phyloP scores from a whole-genome alignment of 2,329 filamentous ascomycete species.

The Alternaria burnsii region DNA sequence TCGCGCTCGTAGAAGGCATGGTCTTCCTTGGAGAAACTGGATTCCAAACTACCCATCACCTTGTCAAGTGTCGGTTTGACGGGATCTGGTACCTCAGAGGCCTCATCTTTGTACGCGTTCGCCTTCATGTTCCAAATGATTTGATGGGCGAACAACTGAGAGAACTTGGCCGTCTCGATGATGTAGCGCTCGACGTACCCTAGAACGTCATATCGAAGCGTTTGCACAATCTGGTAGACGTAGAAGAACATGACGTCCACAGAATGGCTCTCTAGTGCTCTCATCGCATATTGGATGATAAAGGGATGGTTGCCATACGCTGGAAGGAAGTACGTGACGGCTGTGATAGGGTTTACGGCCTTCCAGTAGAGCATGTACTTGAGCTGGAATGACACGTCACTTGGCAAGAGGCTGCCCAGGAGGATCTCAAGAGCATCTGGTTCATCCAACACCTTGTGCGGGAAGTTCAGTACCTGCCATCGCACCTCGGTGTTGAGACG shows the following conservation, averaged over 20 bases:
- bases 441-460: slow-evolving; percentile 81
- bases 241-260: slow-evolving; percentile 99
- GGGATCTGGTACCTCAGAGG: slow-evolving; percentile 86
- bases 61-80: slow-evolving; percentile 93
- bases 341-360: slow-evolving; percentile 89
- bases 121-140: slow-evolving; percentile 99
- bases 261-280: slow-evolving; percentile 89
- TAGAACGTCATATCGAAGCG: slow-evolving; percentile 87
- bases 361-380: slow-evolving; percentile 96
- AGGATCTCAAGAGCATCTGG: slow-evolving; percentile 85
- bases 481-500: slow-evolving; percentile 79
- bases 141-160: slow-evolving; percentile 97
- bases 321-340: slow-evolving; percentile 91
- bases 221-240: slow-evolving; percentile 97
- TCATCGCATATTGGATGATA: slow-evolving; percentile 95
- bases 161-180: slow-evolving; percentile 94
- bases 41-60: slow-evolving; percentile 84
- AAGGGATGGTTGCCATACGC: slow-evolving; percentile 91
- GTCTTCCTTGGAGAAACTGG: slow-evolving; percentile 81
- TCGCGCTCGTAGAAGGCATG: slow-evolving; percentile 90
- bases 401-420: slow-evolving; percentile 77
- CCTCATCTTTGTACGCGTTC: slow-evolving; percentile 97
- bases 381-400: slow-evolving; percentile 82
- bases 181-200: slow-evolving; percentile 98
- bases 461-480: slow-evolving; percentile 80